A percentile compares a stretch with the other conserved stretches of the same genome.
These are phyloP conservation scores for Camelina neglecta DNA, from an alignment of 345 rosid genomes.

Conservation along the genomic window DNA sequence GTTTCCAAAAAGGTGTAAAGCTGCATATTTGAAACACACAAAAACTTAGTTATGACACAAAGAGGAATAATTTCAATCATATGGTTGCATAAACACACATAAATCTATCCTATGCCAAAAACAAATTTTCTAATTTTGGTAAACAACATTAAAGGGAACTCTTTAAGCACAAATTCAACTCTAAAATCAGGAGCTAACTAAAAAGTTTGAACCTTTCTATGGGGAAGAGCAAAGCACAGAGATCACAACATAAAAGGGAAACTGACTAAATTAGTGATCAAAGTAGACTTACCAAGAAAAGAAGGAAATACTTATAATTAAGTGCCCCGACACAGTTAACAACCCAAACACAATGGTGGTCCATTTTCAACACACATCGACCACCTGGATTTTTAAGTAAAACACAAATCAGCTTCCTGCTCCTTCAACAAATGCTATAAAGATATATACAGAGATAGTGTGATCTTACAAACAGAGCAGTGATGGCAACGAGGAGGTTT, in stretches of 20 bases:
- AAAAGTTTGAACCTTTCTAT: neutral
- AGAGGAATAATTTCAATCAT: neutral
- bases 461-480: slow-evolving; percentile 89
- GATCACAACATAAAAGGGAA: slow-evolving; percentile 8
- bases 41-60: neutral
- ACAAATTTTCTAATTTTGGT: neutral
- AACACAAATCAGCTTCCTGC: slow-evolving; percentile 22
- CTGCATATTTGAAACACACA: slow-evolving; percentile 55
- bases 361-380: slow-evolving; percentile 97
- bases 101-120: neutral
- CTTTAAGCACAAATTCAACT: neutral
- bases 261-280: neutral
- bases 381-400: slow-evolving; percentile 62
- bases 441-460: slow-evolving; percentile 13
- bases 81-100: neutral
- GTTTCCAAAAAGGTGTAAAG: slow-evolving; percentile 98
- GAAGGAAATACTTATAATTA: slow-evolving; percentile 95
- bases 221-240: neutral
- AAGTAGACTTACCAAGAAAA: slow-evolving; percentile 82
- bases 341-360: slow-evolving; percentile 99
- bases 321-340: slow-evolving; percentile 97
- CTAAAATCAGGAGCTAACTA: neutral
- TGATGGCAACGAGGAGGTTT: slow-evolving; percentile 99
- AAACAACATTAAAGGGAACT: slow-evolving; percentile 7
- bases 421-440: slow-evolving; percentile 1